Evolutionary conservation across 1,139 yeast species (phyloP), one percentile per base, ranked within the genome.

Genomic region (Debaryomyces nepalensis): DNA sequence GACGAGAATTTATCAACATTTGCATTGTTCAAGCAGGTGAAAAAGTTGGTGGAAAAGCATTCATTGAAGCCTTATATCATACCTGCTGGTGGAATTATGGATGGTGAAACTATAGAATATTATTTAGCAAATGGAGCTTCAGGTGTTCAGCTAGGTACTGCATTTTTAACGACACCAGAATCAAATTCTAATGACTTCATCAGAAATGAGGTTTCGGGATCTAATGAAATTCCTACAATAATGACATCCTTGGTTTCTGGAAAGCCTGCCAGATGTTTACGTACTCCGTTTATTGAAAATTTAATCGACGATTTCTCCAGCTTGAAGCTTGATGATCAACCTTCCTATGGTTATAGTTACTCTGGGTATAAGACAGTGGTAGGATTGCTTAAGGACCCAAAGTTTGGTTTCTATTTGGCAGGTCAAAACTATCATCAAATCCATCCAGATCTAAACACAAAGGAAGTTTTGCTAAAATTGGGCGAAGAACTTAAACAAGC

Each of bases 41-140:
- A 54, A 12, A 27, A 37, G 3, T 47, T 43, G 12, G 40, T 51
- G 5, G 49, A 50, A 5, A 9, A 29, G 4, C 33, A 16, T 37
- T 37, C 41, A 1, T 39, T 48, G 10, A 39, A 46, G 5, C 66
- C 73, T 1, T 64, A 57, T 45, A 41, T 75, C 3, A 55, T 77
- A 7, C 71, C 78, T 1, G 68, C 81, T 7, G 82, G 82, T 12
- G 82, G 82, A 0, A 67, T 77, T 6, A 56, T 61, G 45, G 62
- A 63, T 43, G 53, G 63, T 1, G 21, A 39, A 2, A 56, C 58
- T 4, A 60, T 70, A 11, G 49, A 57, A 3, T 44, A 43, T 3
- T 63, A 61, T 41, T 44, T 75, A 21, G 41, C 53, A 0, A 39
- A 45, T 4, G 80, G 80, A 0, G 77, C 78, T 2, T 64, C 71